These are phyloP conservation scores for Phialophora tarda DNA, from an alignment of 2,329 filamentous ascomycete genomes.

Conservation along the genomic window DNA sequence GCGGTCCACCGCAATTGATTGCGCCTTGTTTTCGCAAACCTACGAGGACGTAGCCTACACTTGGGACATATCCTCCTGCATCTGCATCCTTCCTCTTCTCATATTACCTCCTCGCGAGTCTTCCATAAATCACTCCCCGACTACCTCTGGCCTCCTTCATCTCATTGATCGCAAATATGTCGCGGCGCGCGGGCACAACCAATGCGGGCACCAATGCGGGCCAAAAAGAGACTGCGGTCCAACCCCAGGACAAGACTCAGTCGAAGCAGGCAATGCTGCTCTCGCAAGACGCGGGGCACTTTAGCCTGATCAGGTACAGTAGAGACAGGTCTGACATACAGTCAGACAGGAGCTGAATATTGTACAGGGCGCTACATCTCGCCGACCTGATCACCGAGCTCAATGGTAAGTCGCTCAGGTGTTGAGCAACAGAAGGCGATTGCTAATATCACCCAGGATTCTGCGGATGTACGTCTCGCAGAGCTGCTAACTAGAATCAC, in stretches of 20 bases:
- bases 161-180: not conserved
- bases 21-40: not conserved
- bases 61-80: not conserved
- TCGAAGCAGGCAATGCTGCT: conserved; percentile 58
- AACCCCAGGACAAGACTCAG: conserved; percentile 46
- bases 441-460: conserved; percentile 47
- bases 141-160: not conserved
- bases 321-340: not conserved
- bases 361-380: conserved; percentile 53
- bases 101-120: not conserved
- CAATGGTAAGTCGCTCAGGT: conserved; percentile 48
- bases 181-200: not conserved
- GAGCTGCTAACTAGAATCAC: not conserved
- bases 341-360: conserved; percentile 1
- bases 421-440: not conserved
- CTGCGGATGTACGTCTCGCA: conserved; percentile 52
- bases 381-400: conserved; percentile 58
- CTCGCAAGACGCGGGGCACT: conserved; percentile 55
- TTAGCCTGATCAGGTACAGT: conserved; percentile 56
- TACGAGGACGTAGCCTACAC: not conserved
- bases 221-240: conserved; percentile 27
- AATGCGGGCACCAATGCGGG: conserved; percentile 30
- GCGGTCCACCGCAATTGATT: not conserved
- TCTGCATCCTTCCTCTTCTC: not conserved
- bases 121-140: not conserved